Conservation (phyloP, 2,329 filamentous ascomycete genomes). For the Seiridium unicorne region DNA sequence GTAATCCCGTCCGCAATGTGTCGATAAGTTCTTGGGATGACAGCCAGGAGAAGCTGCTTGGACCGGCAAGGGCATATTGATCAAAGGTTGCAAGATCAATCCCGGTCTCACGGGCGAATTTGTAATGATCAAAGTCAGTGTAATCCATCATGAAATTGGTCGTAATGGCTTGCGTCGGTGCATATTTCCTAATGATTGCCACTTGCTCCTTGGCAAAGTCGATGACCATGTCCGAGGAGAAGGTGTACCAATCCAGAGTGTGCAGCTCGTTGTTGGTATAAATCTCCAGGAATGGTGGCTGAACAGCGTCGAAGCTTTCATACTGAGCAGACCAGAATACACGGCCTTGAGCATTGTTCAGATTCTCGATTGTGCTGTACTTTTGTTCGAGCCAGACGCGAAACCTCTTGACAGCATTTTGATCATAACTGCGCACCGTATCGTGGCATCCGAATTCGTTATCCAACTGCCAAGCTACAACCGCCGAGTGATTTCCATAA, state of each 20-base stretch:
- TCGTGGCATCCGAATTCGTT: conserved; percentile 21
- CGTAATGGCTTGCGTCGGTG: conserved; percentile 17
- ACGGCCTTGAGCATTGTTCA: conserved; percentile 19
- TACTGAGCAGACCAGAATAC: conserved; percentile 22
- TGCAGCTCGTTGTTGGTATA: conserved; percentile 20
- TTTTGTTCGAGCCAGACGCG: conserved; percentile 18
- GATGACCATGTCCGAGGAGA: conserved; percentile 21
- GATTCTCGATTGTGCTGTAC: conserved; percentile 17
- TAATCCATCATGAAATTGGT: conserved; percentile 18
- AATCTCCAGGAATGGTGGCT: conserved; percentile 18
- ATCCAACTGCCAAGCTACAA: conserved; percentile 21
- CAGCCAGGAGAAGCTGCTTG: conserved; percentile 12
- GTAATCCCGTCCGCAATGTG: conserved; percentile 17
- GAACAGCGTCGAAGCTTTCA: conserved; percentile 16
- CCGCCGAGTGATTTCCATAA: conserved; percentile 15
- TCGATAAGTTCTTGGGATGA: conserved; percentile 15
- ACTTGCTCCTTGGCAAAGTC: conserved; percentile 21
- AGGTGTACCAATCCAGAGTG: conserved; percentile 20
- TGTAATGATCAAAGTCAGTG: conserved; percentile 19
- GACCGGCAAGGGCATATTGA: conserved; percentile 16
- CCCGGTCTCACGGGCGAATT: conserved; percentile 17
- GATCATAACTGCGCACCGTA: conserved; percentile 18
- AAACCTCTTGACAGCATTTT: conserved; percentile 16
- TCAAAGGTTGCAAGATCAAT: conserved; percentile 19
- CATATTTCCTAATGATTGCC: conserved; percentile 15